These are phyloP conservation scores for Daldinia childiae DNA, from an alignment of 495 filamentous ascomycete genomes.

Conservation along the genomic window DNA sequence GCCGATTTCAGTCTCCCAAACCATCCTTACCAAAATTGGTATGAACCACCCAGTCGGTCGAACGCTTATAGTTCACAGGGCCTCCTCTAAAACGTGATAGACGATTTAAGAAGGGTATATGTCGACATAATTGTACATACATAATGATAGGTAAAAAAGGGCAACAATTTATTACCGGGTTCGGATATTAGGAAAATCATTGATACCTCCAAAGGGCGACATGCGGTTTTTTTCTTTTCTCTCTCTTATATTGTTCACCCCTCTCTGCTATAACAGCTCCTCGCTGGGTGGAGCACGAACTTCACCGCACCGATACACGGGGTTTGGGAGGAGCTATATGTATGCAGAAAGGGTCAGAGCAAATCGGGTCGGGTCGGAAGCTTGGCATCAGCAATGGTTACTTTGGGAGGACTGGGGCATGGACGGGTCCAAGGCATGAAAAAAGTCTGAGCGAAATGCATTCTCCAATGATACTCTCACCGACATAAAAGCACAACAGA, in stretches of 20 bases:
- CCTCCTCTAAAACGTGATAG: conserved; percentile 27
- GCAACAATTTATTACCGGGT: not conserved
- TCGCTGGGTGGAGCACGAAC: conserved; percentile 21
- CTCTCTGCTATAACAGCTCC: conserved; percentile 11
- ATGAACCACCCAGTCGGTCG: conserved; percentile 58
- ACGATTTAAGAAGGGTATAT: not conserved
- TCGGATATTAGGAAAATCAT: conserved; percentile 16
- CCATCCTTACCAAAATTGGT: conserved; percentile 78
- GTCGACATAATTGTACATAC: conserved; percentile 25
- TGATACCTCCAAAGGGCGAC: conserved; percentile 23
- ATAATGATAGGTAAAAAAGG: not conserved
- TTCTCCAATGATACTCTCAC: conserved; percentile 26
- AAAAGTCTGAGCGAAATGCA: conserved; percentile 28
- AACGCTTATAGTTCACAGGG: conserved; percentile 39
- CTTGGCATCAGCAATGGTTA: conserved; percentile 40
- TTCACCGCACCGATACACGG: conserved; percentile 18
- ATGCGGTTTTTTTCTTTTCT: conserved; percentile 26
- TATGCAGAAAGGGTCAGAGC: conserved; percentile 29
- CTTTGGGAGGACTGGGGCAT: conserved; percentile 25
- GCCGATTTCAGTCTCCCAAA: conserved; percentile 77
- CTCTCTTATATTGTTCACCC: conserved; percentile 7
- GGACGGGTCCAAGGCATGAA: conserved; percentile 23
- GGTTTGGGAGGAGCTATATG: conserved; percentile 7
- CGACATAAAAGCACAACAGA: not conserved
- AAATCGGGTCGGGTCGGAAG: conserved; percentile 35